A percentile compares a stretch with the other conserved stretches of the same genome.
Evolutionary conservation across 75 land plant species (phyloP).

Genomic region (Ceratopteris richardii): DNA sequence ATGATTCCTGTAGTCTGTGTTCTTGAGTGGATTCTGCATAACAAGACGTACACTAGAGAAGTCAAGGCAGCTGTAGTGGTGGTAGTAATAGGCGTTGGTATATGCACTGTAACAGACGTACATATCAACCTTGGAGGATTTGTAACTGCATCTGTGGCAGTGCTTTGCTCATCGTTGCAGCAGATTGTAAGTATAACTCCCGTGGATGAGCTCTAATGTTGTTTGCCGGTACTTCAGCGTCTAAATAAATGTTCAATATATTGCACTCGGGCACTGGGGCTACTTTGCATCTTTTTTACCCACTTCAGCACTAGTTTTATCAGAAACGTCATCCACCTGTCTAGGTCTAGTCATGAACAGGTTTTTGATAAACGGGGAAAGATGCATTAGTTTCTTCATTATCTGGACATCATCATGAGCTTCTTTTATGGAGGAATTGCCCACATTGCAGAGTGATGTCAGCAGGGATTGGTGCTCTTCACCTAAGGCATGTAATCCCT

Average conservation of each 20-base stretch:
- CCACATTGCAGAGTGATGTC: too few relatives aligned
- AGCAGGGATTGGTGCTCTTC: too few relatives aligned
- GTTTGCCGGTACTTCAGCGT: neutral
- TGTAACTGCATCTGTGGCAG: constrained; percentile 65
- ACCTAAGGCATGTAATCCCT: too few relatives aligned
- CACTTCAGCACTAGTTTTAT: too few relatives aligned
- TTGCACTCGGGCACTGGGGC: neutral
- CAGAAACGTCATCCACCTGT: too few relatives aligned
- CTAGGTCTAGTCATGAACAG: too few relatives aligned
- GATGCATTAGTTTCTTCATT: too few relatives aligned
- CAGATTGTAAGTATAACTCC: constrained; percentile 52
- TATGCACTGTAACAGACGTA: constrained; percentile 56
- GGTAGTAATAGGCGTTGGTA: constrained; percentile 46
- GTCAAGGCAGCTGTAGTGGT: constrained; percentile 37
- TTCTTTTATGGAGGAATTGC: too few relatives aligned
- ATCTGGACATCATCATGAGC: too few relatives aligned
- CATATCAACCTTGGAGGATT: constrained; percentile 46
- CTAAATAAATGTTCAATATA: neutral
- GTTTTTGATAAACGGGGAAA: too few relatives aligned
- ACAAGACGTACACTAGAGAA: constrained; percentile 36
- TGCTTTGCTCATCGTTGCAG: constrained; percentile 68
- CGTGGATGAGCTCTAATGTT: too few relatives aligned
- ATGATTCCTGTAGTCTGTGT: constrained; percentile 56
- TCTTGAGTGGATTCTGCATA: constrained; percentile 45
- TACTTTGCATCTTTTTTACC: too few relatives aligned